Percentiles rank a stretch among this genome's conserved stretches.
Conservation (phyloP, 2,329 filamentous ascomycete species). For the Cladosporium velox region DNA sequence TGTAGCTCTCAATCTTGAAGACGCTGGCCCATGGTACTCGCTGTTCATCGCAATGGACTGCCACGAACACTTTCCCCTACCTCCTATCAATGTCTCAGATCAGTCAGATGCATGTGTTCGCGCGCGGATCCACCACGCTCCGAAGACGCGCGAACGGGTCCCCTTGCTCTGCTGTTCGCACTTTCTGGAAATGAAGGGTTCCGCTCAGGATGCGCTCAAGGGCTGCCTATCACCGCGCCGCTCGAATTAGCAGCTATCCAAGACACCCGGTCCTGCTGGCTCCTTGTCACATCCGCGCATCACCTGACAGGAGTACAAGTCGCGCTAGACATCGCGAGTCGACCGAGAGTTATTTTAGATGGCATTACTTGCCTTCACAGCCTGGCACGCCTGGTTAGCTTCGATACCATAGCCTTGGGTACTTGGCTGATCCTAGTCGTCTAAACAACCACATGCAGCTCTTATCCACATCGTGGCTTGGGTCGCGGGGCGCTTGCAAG, state of each 20-base stretch:
- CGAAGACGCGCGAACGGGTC: neutral
- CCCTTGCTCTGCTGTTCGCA: neutral
- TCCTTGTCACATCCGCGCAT: neutral
- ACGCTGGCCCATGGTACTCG: neutral
- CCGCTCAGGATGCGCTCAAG: conserved; percentile 10
- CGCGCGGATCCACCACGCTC: neutral
- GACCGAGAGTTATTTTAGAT: neutral
- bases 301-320: neutral
- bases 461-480: conserved; percentile 1
- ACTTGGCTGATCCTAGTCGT: neutral
- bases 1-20: conserved; percentile 6
- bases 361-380: neutral
- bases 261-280: neutral
- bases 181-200: conserved; percentile 8
- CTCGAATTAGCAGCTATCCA: conserved; percentile 4
- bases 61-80: neutral
- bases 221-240: conserved; percentile 7
- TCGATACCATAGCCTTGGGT: neutral
- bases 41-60: neutral
- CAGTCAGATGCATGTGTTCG: neutral
- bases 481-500: conserved; percentile 5
- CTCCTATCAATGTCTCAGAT: neutral
- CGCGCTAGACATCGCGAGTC: neutral
- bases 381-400: neutral
- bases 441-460: neutral